Conservation (phyloP, 2,329 filamentous ascomycete species). For the Colletotrichum zoysiae region DNA sequence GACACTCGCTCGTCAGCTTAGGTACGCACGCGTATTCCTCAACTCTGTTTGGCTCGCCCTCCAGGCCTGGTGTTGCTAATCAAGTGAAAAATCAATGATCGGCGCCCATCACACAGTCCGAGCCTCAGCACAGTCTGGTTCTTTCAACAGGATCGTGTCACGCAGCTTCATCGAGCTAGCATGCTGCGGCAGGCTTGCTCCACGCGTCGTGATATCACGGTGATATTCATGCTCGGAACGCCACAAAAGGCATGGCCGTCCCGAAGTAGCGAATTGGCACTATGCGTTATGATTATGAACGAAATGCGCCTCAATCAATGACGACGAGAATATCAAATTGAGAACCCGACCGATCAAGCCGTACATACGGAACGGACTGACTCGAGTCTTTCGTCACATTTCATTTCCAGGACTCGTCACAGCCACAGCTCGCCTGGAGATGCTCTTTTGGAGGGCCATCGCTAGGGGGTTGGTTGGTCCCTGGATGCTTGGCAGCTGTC, state of each 20-base stretch:
- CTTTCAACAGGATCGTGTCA: slow-evolving; percentile 25
- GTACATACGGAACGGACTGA: not conserved
- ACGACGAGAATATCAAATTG: not conserved
- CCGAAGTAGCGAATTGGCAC: not conserved
- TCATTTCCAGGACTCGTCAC: slow-evolving; percentile 36
- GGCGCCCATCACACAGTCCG: slow-evolving; percentile 30
- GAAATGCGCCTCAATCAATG: not conserved
- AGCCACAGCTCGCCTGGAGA: slow-evolving; percentile 16
- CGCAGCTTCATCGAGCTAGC: slow-evolving; percentile 14
- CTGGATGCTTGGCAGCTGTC: slow-evolving; percentile 39
- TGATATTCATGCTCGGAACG: slow-evolving; percentile 32
- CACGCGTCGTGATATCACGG: slow-evolving; percentile 23
- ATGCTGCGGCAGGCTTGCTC: slow-evolving; percentile 24
- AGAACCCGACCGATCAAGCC: slow-evolving; percentile 7
- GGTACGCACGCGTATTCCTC: not conserved
- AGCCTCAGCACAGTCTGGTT: slow-evolving; percentile 15
- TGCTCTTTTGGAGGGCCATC: slow-evolving; percentile 1
- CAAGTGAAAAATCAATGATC: slow-evolving; percentile 34
- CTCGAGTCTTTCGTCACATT: slow-evolving; percentile 27
- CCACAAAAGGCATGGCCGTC: slow-evolving; percentile 7
- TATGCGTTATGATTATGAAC: not conserved
- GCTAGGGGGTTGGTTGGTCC: slow-evolving; percentile 12
- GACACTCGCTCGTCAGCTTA: slow-evolving; percentile 10
- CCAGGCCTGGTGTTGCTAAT: not conserved
- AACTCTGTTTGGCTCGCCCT: slow-evolving; percentile 13